Conservation (phyloP, 768 basidiomycete species). For the Pisolithus sp. region DNA sequence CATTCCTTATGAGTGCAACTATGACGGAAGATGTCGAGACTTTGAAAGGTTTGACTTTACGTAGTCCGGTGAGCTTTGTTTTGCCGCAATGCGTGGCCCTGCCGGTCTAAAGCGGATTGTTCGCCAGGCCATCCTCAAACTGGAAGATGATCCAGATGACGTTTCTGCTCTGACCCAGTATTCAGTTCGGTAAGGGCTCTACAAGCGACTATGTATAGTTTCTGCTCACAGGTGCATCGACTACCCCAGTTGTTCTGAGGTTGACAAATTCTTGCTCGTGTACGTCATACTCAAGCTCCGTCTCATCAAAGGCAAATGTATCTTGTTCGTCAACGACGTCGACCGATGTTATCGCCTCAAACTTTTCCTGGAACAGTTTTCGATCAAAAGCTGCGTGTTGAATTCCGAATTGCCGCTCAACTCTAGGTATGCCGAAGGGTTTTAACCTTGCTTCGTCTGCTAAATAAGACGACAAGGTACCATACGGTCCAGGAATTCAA, state of each 20-base stretch:
- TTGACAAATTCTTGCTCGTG: conserved; percentile 93
- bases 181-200: conserved; percentile 55
- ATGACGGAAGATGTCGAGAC: conserved; percentile 94
- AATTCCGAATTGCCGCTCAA: conserved; percentile 95
- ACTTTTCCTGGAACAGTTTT: conserved; percentile 97
- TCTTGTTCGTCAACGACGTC: conserved; percentile 94
- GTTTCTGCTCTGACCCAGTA: conserved; percentile 80
- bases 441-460: background rate
- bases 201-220: background rate
- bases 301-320: conserved; percentile 92
- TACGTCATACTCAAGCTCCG: conserved; percentile 96
- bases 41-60: conserved; percentile 80
- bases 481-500: conserved; percentile 99
- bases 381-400: conserved; percentile 90
- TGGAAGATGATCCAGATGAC: conserved; percentile 86
- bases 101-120: background rate
- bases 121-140: conserved; percentile 67
- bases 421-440: conserved; percentile 51
- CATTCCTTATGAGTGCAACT: conserved; percentile 95
- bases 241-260: conserved; percentile 71
- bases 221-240: conserved; percentile 1
- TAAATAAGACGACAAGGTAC: conserved; percentile 47
- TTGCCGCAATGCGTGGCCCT: background rate
- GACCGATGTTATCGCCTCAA: conserved; percentile 93
- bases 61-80: conserved; percentile 66